These are phyloP conservation scores for Ophiocordyceps camponoti-floridani DNA, from an alignment of 2,329 filamentous ascomycete genomes.

Conservation along the genomic window DNA sequence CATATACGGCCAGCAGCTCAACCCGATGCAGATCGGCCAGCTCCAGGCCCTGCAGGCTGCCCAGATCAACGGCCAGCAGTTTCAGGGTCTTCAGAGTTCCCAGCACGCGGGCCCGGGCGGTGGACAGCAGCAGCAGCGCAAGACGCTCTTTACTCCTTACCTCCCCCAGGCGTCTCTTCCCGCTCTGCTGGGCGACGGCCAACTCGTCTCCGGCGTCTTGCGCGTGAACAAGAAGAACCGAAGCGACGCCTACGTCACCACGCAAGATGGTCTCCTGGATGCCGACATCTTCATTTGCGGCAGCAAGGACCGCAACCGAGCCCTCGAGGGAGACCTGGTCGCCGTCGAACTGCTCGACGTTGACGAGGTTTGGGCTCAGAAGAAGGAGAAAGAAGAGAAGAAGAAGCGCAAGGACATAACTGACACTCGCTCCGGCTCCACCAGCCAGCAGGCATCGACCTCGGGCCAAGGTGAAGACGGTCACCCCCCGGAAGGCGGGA, in stretches of 20 bases:
- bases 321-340: constrained; percentile 87
- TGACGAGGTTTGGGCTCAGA: constrained; percentile 96
- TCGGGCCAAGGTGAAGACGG: constrained; percentile 42
- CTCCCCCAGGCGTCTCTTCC: constrained; percentile 87
- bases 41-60: constrained; percentile 84
- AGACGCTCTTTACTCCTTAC: constrained; percentile 96
- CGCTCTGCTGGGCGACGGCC: constrained; percentile 75
- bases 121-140: constrained; percentile 69
- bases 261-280: constrained; percentile 69
- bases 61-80: constrained; percentile 60
- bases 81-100: constrained; percentile 49
- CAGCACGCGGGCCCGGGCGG: constrained; percentile 54
- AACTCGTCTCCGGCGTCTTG: constrained; percentile 89
- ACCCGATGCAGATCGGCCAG: constrained; percentile 74
- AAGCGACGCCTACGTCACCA: constrained; percentile 94
- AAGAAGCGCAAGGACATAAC: constrained; percentile 99
- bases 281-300: constrained; percentile 99
- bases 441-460: constrained; percentile 51
- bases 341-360: constrained; percentile 93
- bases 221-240: constrained; percentile 99
- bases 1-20: constrained; percentile 78
- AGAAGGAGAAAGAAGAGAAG: constrained; percentile 98
- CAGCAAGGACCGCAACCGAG: constrained; percentile 95
- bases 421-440: constrained; percentile 65
- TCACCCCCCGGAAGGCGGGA: constrained; percentile 57